These are phyloP conservation scores for Eimeria brunetti DNA, from an alignment of 169 alveolate genomes.

Conservation along the genomic window DNA sequence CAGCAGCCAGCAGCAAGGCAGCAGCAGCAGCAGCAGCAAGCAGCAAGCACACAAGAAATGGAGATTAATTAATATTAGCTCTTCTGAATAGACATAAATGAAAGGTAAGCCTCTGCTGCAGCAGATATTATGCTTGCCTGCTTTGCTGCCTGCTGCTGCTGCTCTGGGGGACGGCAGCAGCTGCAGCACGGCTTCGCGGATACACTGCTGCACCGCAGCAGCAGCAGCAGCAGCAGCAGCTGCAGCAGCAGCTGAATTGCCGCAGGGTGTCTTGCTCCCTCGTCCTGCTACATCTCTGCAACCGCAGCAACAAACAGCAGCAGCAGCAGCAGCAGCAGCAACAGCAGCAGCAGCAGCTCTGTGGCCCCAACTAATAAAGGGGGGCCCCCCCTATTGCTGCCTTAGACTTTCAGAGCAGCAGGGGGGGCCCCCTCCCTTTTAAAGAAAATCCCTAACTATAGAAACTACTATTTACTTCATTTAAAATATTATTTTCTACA, in stretches of 20 bases:
- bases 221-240: background rate
- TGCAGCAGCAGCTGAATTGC: slow-evolving; percentile 7
- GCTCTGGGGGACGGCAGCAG: slow-evolving; percentile 33
- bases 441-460: no score
- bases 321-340: background rate
- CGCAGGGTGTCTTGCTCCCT: background rate
- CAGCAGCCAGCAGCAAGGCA: background rate
- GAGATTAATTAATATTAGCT: background rate
- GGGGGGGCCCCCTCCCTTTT: no score
- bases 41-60: background rate
- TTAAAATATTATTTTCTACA: no score
- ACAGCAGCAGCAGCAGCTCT: background rate
- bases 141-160: slow-evolving; percentile 26
- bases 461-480: no score
- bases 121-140: background rate
- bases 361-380: no score
- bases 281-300: background rate
- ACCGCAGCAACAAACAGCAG: background rate
- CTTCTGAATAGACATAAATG: background rate
- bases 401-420: background rate
- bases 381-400: no score
- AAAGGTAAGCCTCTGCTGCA: no score
- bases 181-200: slow-evolving; percentile 38
- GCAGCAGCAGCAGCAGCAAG: background rate
- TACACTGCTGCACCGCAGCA: slow-evolving; percentile 13